Evolutionary conservation across 768 basidiomycete species (phyloP).

Genomic region (Lactarius hengduanensis): DNA sequence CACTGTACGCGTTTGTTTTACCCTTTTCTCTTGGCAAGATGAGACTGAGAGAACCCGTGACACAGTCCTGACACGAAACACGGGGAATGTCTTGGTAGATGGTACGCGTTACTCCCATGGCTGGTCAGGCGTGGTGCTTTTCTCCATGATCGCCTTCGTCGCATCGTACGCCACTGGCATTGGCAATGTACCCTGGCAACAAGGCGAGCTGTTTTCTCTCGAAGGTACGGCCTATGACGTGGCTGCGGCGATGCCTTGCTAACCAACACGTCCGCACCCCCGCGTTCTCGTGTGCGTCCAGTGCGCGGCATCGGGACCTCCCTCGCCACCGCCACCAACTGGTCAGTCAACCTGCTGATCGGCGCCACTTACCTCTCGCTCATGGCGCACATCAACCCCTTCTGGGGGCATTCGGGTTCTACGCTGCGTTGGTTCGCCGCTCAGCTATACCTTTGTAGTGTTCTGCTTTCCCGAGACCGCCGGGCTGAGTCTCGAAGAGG

Average conservation of each 20-base stretch:
- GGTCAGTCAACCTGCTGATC: constrained; percentile 75
- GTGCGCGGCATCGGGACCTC: constrained; percentile 78
- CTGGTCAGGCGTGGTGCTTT: constrained; percentile 68
- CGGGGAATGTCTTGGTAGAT: constrained; percentile 57
- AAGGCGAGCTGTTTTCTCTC: constrained; percentile 80
- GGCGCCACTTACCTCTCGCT: constrained; percentile 78
- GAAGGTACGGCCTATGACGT: constrained; percentile 48
- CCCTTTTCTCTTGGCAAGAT: not conserved
- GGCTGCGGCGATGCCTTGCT: not conserved
- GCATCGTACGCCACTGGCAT: constrained; percentile 78
- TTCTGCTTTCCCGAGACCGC: constrained; percentile 80
- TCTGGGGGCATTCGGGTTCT: constrained; percentile 76
- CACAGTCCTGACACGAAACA: constrained; percentile 58
- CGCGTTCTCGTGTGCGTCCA: constrained; percentile 29
- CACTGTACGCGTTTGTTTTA: constrained; percentile 42
- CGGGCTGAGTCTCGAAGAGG: constrained; percentile 68
- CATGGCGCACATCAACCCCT: constrained; percentile 70
- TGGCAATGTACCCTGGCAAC: constrained; percentile 85
- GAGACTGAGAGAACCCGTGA: not conserved
- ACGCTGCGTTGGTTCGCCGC: constrained; percentile 67
- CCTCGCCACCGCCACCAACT: constrained; percentile 73
- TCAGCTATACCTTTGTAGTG: constrained; percentile 67
- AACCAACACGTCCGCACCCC: not conserved
- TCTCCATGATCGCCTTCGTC: constrained; percentile 82
- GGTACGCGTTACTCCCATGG: constrained; percentile 55